Evolutionary conservation across 2,329 filamentous ascomycete genomes (phyloP).

Genomic region (Camptophora hylomeconis): DNA sequence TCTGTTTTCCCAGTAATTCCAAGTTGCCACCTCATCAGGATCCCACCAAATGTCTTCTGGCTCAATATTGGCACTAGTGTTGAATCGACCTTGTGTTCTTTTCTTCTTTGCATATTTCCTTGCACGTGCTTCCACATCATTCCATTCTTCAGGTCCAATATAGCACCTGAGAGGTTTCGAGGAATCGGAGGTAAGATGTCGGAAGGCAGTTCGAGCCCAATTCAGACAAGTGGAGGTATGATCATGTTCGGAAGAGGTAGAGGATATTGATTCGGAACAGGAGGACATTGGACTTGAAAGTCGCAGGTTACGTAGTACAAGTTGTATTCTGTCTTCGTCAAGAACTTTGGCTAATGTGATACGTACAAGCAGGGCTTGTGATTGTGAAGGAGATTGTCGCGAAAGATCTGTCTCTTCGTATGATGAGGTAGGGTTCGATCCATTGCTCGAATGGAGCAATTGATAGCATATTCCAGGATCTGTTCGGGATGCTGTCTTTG

Average conservation of each 20-base stretch:
- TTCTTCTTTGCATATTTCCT: conserved; percentile 16
- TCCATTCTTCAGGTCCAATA: conserved; percentile 13
- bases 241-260: conserved; percentile 7
- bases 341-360: conserved; percentile 15
- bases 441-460: conserved; percentile 12
- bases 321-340: conserved; percentile 11
- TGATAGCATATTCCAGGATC: conserved; percentile 14
- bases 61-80: conserved; percentile 1
- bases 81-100: conserved; percentile 11
- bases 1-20: conserved; percentile 17
- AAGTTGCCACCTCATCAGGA: conserved; percentile 13
- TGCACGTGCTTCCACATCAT: conserved; percentile 12
- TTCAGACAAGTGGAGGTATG: conserved; percentile 14
- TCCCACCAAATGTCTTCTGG: conserved; percentile 7
- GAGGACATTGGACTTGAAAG: neutral
- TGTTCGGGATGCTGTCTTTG: conserved; percentile 8
- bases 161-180: conserved; percentile 11
- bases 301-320: conserved; percentile 9
- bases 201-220: conserved; percentile 15
- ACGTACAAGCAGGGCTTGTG: conserved; percentile 10
- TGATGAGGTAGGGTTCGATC: no score
- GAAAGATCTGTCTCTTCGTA: conserved; percentile 17
- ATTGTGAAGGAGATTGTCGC: conserved; percentile 4
- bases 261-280: conserved; percentile 1
- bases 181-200: conserved; percentile 9